Evolutionary conservation across 2,329 filamentous ascomycete genomes (phyloP).

Genomic region (Pseudocercospora eumusae): DNA sequence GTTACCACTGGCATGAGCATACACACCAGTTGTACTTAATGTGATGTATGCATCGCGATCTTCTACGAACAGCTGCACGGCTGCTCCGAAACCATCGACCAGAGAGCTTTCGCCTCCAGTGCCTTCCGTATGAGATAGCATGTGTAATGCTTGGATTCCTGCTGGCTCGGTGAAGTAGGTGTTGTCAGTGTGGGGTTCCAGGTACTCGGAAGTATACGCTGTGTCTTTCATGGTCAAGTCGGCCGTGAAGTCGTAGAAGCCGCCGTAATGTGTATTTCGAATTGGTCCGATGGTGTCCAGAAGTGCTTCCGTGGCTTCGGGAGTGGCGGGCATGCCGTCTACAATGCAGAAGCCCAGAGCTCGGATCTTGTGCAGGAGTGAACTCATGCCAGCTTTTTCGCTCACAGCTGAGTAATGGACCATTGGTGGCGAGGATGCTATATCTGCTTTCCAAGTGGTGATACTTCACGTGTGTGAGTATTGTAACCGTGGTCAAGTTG

Average conservation of each 20-base stretch:
- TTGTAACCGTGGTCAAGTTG: background rate
- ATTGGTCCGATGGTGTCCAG: conserved; percentile 83
- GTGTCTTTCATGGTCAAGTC: conserved; percentile 73
- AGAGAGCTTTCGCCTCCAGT: conserved; percentile 76
- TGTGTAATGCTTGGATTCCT: conserved; percentile 88
- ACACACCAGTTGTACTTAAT: conserved; percentile 61
- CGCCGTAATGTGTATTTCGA: conserved; percentile 84
- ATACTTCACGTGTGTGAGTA: conserved; percentile 17
- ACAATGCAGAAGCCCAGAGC: conserved; percentile 77
- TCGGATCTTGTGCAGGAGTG: conserved; percentile 42
- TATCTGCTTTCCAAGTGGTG: conserved; percentile 32
- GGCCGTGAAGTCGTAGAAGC: conserved; percentile 83
- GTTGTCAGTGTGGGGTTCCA: conserved; percentile 87
- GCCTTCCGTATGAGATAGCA: conserved; percentile 74
- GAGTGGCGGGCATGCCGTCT: conserved; percentile 65
- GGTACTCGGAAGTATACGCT: conserved; percentile 76
- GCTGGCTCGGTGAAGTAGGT: conserved; percentile 95
- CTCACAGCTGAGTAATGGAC: conserved; percentile 30
- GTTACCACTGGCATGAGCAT: conserved; percentile 86
- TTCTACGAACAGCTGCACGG: conserved; percentile 58
- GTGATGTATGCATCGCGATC: conserved; percentile 59
- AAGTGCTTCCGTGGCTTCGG: conserved; percentile 71
- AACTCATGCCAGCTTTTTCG: conserved; percentile 29
- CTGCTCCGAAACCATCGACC: conserved; percentile 82
- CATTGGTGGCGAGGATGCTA: conserved; percentile 32